Conservation (phyloP, 78 protist species). For the Diacronema lutheri region DNA sequence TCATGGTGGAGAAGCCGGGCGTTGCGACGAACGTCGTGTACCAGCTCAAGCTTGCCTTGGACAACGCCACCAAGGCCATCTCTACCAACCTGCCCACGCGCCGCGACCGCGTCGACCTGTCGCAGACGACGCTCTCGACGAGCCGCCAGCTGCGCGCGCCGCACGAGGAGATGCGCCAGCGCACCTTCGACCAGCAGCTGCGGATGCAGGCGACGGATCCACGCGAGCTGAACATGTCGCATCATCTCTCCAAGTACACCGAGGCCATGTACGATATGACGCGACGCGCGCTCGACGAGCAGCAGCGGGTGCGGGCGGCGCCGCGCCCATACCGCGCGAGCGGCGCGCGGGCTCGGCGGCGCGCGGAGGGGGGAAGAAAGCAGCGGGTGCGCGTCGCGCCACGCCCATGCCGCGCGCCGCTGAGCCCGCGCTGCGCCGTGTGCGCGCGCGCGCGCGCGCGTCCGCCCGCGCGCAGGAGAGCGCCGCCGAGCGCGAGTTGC, state of each 20-base stretch:
- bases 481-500: neutral
- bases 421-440: neutral
- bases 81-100: neutral
- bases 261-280: neutral
- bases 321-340: too few species aligned
- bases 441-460: neutral
- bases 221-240: neutral
- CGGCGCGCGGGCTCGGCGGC: too few species aligned
- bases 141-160: neutral
- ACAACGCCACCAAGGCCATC: neutral
- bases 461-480: neutral
- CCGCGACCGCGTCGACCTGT: neutral
- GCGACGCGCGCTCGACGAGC: neutral
- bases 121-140: neutral
- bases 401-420: neutral
- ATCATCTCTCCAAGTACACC: neutral
- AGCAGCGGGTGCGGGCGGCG: neutral
- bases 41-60: slow-evolving; percentile 1
- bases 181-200: neutral
- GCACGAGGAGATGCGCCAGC: neutral
- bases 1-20: neutral
- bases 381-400: too few species aligned
- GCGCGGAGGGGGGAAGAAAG: too few species aligned
- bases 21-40: neutral
- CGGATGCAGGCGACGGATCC: neutral